Evolutionary conservation across 2,329 filamentous ascomycete genomes (phyloP), one percentile per base, ranked within the genome.

Genomic region (Alternaria consortialis): DNA sequence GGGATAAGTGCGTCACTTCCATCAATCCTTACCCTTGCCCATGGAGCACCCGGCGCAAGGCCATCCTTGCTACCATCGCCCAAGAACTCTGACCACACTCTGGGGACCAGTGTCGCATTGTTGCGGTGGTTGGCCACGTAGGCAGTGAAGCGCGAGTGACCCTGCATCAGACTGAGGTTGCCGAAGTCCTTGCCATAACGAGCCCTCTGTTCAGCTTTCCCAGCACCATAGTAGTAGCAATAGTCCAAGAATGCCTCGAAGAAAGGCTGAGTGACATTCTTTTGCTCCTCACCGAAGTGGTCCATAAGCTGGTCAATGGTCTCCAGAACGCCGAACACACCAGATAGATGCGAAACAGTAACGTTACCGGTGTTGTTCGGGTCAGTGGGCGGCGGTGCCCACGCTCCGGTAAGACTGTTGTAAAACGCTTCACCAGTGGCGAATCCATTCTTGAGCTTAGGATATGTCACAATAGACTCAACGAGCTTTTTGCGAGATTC

Each of bases 281-380:
- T 81, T 13, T 80, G 54, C 11, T 62, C 53, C 1, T 53, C 3
- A 6, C 70, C 70, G n/a, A 71, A 82, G 67, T 85, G 83, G 46
- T 86, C 81, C 2, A 85, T 77, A 1, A 87, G 66, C 63, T 89
- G 86, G 0, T 86, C 83, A 8, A 87, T 78, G 2, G 88, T 84
- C 70, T 89, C 87, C 0, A 84, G 80, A 0, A 88, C 77, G 2
- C 87, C 87, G 62, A 89, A 89, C 7, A 87, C 83, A 8, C 85
- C 84, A 0, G 82, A 84, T 1, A 89, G 78, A 64, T 88, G 87
- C 0, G 85, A 86, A 1, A 88, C 80, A 0, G 76, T 78, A 4
- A 88, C 80, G 15, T 79, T 71, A 6, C 86, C 86, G 2, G 74
- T 69, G 71, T 88, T 88, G 4, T 80, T 69, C 0, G 82, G 81